These are phyloP conservation scores for Coemansia sp. DNA, from an alignment of 192 early-diverging fungal species.

Conservation along the genomic window DNA sequence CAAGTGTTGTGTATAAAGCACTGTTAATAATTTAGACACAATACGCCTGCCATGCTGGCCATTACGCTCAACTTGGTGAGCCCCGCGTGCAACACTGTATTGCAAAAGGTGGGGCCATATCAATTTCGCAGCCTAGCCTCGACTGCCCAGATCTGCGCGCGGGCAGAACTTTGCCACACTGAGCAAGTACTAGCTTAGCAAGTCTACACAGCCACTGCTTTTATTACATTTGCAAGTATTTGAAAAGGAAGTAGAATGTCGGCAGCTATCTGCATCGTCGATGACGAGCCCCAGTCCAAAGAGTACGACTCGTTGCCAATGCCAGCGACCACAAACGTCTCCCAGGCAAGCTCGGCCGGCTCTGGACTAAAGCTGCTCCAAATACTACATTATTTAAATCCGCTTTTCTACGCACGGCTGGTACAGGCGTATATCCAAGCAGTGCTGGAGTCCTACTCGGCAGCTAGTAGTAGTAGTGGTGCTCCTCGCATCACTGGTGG, in stretches of 20 bases:
- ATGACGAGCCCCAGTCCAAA: slow-evolving; percentile 9
- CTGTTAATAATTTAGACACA: no score
- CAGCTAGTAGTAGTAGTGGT: not conserved
- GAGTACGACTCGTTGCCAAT: slow-evolving; percentile 17
- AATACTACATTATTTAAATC: slow-evolving; percentile 42
- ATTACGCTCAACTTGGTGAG: no score
- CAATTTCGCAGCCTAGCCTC: no score
- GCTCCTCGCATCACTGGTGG: slow-evolving; percentile 14
- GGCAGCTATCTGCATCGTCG: not conserved
- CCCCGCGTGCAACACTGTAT: no score
- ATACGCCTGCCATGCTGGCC: no score
- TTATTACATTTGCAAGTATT: no score
- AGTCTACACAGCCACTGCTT: no score
- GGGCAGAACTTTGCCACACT: no score
- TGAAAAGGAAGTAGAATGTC: not conserved
- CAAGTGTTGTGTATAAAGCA: no score
- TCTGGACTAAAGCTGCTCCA: slow-evolving; percentile 18
- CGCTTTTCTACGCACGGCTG: slow-evolving; percentile 45
- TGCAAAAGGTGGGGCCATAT: no score
- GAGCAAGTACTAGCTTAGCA: no score
- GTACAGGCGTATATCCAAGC: slow-evolving; percentile 35
- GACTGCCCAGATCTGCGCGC: no score
- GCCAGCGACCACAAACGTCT: slow-evolving; percentile 19
- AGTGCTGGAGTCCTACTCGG: slow-evolving; percentile 19
- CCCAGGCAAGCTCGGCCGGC: not conserved